Base-by-base conservation (phyloP, 2,329 filamentous ascomycete species). In the Paecilomyces sp. region DNA sequence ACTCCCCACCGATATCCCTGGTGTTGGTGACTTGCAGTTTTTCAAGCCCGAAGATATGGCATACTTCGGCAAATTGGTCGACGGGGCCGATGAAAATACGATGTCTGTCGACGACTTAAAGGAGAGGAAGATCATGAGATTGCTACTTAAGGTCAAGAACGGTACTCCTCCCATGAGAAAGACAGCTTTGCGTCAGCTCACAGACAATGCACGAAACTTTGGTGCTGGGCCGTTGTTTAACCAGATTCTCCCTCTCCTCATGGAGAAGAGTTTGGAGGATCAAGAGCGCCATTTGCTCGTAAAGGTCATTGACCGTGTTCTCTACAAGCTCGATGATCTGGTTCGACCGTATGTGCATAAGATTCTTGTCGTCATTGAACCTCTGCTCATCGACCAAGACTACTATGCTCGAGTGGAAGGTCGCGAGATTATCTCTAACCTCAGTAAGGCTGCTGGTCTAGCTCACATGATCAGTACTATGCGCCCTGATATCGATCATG, bases 401-500 rank as follows among this genome's bases (percentile, higher is more conserved):
- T 99, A 99, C 78, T 99, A 99, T 75, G 94, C 95, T 51, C 89
- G 94, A 74, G 94, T 99, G 4, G 94, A 99, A 76, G 94, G 94
- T 76, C 91, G 94, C 67, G 94, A 99, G 75, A 99, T 99, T 68
- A 99, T 99, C 68, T 97, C 93, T 58, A 99, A 99, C 74, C 85
- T 99, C 56, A 90, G 90, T 72, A 99, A 99, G 77, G 94, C 94
- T 25, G 94, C 95, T 63, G 95, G 94, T 72, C 84, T 99, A 58
- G 94, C 94, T 18, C 94, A 95, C 67, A 99, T 99, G 94, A 99
- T 99, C 74, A 96, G 92, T 77, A 96, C 92, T 8, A 99, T 99
- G 94, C 85, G 94, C 70, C 95, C 94, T 0, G 94, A 99, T 83
- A 96, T 99, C 65, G 94, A 99, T 68, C 94, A 99, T 69, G 90